Evolutionary conservation across 2,329 filamentous ascomycete species (phyloP), one percentile per base, ranked within the genome.

Genomic region (Hymenoscyphus fraxineus): DNA sequence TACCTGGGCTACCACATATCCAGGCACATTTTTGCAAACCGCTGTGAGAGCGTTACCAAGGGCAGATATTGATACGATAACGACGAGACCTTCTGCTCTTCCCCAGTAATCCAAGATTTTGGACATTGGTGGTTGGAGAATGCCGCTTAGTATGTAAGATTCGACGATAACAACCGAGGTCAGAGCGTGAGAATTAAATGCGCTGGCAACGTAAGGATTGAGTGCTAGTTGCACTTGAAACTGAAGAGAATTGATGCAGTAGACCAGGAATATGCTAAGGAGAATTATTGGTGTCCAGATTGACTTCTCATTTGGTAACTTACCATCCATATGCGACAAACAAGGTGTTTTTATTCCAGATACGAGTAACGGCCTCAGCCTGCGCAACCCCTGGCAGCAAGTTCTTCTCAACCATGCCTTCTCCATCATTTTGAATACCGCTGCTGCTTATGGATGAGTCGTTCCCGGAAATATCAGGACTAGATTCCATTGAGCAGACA

Each of bases 341-440:
- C 55, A 84, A 73, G 15, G 79, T 79, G 67, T 75, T 76, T 40
- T 78, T 79, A 9, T 80, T 81, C 82, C 82, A 84, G 54, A 79
- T 80, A 73, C 81, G 72, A 59, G 80, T 82, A 32, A 83, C 80
- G 12, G 82, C 82, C 70, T 84, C 80, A 16, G 82, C 80, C 68
- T 81, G 80, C 64, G 79, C 76, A 10, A 84, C 82, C 67, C 81
- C 81, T 59, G 65, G 66, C 67, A 72, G 70, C 7, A 67, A 67
- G 7, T 59, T 35, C 19, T 54, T 22, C 9, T 54, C 47, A 54
- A 27, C 12, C 22, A 54, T 54, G 47, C 12, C 47, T 12, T 54
- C n/a, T 54, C 47, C 22, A 12, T 4, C 19, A 31, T 22, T 54
- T 6, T 12, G 47, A 27, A 54, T 54, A 15, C 22, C 47, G 22